Conservation (phyloP, 306 rosid genomes). For the Rubus idaeus region DNA sequence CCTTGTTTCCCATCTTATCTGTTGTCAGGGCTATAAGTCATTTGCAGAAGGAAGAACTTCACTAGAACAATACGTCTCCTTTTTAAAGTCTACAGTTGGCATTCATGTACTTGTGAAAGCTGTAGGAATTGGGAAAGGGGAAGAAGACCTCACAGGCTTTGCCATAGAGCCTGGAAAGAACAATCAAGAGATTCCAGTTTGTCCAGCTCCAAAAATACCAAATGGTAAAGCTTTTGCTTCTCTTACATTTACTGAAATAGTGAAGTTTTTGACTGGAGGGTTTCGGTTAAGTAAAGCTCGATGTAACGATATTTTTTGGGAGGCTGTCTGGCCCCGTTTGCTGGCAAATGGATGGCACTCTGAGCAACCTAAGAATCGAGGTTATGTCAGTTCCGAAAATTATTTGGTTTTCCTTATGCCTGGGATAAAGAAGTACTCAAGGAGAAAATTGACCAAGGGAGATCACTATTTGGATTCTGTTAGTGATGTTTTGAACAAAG, state of each 20-base stretch:
- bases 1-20: conserved; percentile 26
- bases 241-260: conserved; percentile 57
- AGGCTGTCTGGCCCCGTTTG: conserved; percentile 92
- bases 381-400: conserved; percentile 44
- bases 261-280: conserved; percentile 64
- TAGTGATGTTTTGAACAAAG: conserved; percentile 75
- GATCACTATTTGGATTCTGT: conserved; percentile 73
- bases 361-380: conserved; percentile 63
- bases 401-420: conserved; percentile 68
- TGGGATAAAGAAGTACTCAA: conserved; percentile 70
- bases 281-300: conserved; percentile 66
- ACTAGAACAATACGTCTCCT: conserved; percentile 59
- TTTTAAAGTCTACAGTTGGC: conserved; percentile 63
- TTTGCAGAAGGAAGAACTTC: conserved; percentile 58
- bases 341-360: conserved; percentile 85
- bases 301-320: conserved; percentile 76
- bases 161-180: conserved; percentile 51
- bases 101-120: conserved; percentile 64
- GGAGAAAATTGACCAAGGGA: conserved; percentile 68
- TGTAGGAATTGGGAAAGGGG: conserved; percentile 65
- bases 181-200: conserved; percentile 29
- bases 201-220: conserved; percentile 30
- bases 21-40: conserved; percentile 55
- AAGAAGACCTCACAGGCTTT: conserved; percentile 67
- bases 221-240: conserved; percentile 59